These are phyloP conservation scores for Kwoniella sp. DNA, from an alignment of 768 basidiomycete genomes.

Conservation along the genomic window DNA sequence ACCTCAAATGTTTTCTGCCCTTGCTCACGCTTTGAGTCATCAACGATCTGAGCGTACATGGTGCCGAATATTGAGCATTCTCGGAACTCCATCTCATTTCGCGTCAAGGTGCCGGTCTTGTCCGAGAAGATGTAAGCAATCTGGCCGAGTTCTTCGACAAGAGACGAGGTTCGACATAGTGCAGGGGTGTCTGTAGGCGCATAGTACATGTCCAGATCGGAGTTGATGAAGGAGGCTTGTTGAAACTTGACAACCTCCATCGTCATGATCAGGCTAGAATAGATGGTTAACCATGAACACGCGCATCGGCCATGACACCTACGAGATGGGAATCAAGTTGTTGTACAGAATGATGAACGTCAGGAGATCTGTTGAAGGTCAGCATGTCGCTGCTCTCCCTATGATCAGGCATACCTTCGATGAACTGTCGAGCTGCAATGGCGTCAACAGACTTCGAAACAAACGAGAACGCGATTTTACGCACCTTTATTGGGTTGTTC, in stretches of 20 bases:
- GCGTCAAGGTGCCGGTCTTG: constrained; percentile 70
- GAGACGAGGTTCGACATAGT: constrained; percentile 91
- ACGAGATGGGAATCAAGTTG: constrained; percentile 95
- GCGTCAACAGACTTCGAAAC: no score
- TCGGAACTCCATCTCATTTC: constrained; percentile 97
- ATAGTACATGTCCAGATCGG: constrained; percentile 97
- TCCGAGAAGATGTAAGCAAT: constrained; percentile 57
- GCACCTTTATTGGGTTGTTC: constrained; percentile 51
- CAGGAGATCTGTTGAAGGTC: constrained; percentile 67
- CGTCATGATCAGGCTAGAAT: constrained; percentile 74
- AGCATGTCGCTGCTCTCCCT: background rate
- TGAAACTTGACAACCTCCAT: constrained; percentile 99
- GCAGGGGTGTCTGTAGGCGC: constrained; percentile 91
- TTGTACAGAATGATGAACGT: constrained; percentile 99
- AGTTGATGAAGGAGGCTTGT: constrained; percentile 95
- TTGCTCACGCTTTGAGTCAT: constrained; percentile 73
- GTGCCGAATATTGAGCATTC: constrained; percentile 83
- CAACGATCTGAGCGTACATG: constrained; percentile 84
- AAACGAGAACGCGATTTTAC: background rate
- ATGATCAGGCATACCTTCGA: constrained; percentile 11
- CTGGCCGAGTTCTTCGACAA: constrained; percentile 97
- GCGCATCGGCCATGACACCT: constrained; percentile 12
- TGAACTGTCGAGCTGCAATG: constrained; percentile 16
- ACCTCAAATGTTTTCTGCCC: constrained; percentile 79
- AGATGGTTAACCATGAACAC: background rate